Evolutionary conservation across 371 early-diverging fungal species (phyloP), one percentile per base, ranked within the genome.

Genomic region (Polyrhizophydium stewartii): DNA sequence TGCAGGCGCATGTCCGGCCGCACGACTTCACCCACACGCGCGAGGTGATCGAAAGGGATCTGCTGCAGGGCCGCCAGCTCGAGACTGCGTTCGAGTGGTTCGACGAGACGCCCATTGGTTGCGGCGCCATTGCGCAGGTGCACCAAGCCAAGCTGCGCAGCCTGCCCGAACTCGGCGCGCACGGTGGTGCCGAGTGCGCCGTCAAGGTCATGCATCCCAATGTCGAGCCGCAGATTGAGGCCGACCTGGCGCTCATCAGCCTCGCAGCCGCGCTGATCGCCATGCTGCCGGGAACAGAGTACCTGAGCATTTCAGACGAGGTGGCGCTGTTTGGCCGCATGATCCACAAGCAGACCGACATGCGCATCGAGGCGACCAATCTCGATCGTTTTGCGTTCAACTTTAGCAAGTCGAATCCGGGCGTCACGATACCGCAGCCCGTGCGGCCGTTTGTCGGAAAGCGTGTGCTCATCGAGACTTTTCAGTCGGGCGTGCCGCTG

Each of bases 121-220:
- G 16, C 38, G 59, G 62, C 40, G 58, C 47, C 41, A 35, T 33
- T 13, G 66, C 56, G 10, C 56, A 56, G 31, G 51, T 43, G 21
- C 21, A 43, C 19, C 43, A 19, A 6, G 43, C 13, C 43, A n/a
- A 43, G 21, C 17, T 22, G 51, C 12, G 57, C 59, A 47, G 33
- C 13, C 3, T 35, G 7, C 35, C 35, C 35, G 3, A 3, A 13
- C 35, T 35, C 41, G n/a, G 22, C 21, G 19, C 31, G 27, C 41
- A 25, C 47, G 13, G 30, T 57, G 22, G n/a, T 17, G 2, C n/a
- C 46, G 24, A n/a, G 28, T 37, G 62, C 33, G 97, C 97, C 0
- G 85, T 99, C 64, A 97, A 99, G 71, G 90, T 99, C 13, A 78
- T 96, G 16, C 96, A 97, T 71, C 97, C 97, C 3, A 74, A 81